These are phyloP conservation scores for Scedosporium aurantiacum DNA, from an alignment of 2,329 filamentous ascomycete species.

Conservation along the genomic window DNA sequence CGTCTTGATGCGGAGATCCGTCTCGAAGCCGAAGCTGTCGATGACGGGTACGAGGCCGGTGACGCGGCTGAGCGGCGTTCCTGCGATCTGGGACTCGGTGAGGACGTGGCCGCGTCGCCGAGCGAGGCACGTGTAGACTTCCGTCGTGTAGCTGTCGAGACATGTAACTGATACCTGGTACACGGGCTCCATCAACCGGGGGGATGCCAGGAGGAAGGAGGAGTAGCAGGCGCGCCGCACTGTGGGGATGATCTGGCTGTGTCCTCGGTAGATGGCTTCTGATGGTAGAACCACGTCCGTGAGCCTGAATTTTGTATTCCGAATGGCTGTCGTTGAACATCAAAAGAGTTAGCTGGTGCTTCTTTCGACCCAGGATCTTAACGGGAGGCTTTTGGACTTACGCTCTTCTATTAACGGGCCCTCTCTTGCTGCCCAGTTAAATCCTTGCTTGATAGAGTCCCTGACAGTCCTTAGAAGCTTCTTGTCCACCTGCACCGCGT, in stretches of 20 bases:
- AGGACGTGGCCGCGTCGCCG: constrained; percentile 84
- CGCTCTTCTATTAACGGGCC: constrained; percentile 96
- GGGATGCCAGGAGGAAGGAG: constrained; percentile 93
- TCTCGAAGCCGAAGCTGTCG: constrained; percentile 96
- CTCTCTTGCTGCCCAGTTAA: constrained; percentile 92
- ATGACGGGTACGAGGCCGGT: constrained; percentile 89
- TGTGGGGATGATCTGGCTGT: constrained; percentile 95
- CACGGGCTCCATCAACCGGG: constrained; percentile 91
- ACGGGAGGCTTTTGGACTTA: constrained; percentile 35
- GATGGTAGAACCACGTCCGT: constrained; percentile 79
- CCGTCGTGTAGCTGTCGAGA: constrained; percentile 76
- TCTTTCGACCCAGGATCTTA: too few species aligned
- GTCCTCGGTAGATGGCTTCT: constrained; percentile 89
- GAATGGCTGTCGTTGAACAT: constrained; percentile 54
- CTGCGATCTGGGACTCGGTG: constrained; percentile 85
- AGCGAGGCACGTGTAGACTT: constrained; percentile 84
- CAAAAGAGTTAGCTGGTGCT: constrained; percentile 13
- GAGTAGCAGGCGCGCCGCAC: constrained; percentile 87
- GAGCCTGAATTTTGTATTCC: constrained; percentile 94
- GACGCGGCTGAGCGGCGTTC: constrained; percentile 86
- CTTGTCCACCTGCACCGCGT: constrained; percentile 63
- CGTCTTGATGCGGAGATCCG: constrained; percentile 89
- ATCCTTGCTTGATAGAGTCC: constrained; percentile 89
- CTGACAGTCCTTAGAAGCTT: constrained; percentile 77
- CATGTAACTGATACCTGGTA: constrained; percentile 91